Conservation (phyloP, 179 eudicot genomes). For the Beta lomatogona region DNA sequence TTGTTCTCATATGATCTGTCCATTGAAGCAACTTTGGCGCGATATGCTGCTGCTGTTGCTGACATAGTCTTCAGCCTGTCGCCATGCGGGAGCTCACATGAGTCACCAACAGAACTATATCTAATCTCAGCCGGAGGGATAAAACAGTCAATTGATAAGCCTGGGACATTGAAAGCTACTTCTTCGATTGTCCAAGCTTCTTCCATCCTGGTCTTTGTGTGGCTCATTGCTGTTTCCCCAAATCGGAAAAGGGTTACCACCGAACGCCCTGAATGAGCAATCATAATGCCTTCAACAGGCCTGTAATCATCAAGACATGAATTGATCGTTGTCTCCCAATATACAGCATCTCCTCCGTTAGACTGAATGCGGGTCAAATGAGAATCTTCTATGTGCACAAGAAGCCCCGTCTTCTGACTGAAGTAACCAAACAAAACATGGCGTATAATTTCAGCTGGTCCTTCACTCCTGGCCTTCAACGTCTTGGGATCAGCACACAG, state of each 20-base stretch:
- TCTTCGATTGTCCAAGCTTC: conserved; percentile 97
- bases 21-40: conserved; percentile 70
- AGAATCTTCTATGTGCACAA: conserved; percentile 92
- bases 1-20: conserved; percentile 39
- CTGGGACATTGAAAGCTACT: conserved; percentile 92
- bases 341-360: conserved; percentile 84
- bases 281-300: conserved; percentile 90
- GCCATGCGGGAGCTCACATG: conserved; percentile 65
- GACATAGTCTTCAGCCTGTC: conserved; percentile 53
- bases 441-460: conserved; percentile 92
- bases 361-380: conserved; percentile 91
- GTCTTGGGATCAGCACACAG: conserved; percentile 86
- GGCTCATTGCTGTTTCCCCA: conserved; percentile 96
- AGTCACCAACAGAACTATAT: conserved; percentile 56
- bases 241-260: conserved; percentile 91
- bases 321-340: conserved; percentile 95
- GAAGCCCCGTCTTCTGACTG: conserved; percentile 90
- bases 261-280: conserved; percentile 89
- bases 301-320: conserved; percentile 84
- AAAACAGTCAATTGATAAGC: conserved; percentile 83
- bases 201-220: conserved; percentile 96
- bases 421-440: conserved; percentile 92
- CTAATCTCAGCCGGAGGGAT: conserved; percentile 90
- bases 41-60: conserved; percentile 47
- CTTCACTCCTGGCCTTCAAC: conserved; percentile 82